A percentile compares a stretch with the other conserved stretches of the same genome.
Conservation (phyloP, 176 grass and related monocot genomes). For the Musa troglodytarum region DNA sequence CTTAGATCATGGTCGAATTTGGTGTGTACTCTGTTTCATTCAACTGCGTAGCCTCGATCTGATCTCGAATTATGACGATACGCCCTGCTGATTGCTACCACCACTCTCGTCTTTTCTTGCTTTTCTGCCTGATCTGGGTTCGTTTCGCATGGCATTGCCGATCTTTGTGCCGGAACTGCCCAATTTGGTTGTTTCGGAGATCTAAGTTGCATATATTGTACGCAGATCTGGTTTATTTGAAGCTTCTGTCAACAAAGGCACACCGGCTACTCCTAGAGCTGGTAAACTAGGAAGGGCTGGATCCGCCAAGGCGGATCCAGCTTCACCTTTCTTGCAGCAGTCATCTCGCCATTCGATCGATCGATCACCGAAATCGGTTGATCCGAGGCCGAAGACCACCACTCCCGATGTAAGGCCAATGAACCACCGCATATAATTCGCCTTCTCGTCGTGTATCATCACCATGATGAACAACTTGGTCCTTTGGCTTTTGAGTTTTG, state of each 20-base stretch:
- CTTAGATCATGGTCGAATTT: background rate
- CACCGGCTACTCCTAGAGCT: slow-evolving; percentile 60
- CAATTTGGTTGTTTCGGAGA: slow-evolving; percentile 3
- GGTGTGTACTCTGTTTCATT: background rate
- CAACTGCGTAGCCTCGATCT: background rate
- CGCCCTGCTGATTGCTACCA: background rate
- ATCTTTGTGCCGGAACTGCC: slow-evolving; percentile 13
- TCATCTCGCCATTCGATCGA: slow-evolving; percentile 63
- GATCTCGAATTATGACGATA: background rate
- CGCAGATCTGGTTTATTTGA: slow-evolving; percentile 87
- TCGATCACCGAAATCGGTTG: slow-evolving; percentile 66
- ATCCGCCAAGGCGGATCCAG: slow-evolving; percentile 46
- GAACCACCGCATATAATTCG: background rate
- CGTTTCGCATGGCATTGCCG: slow-evolving; percentile 3
- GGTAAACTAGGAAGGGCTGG: slow-evolving; percentile 38
- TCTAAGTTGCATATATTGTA: slow-evolving; percentile 25
- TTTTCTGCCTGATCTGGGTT: slow-evolving; percentile 4
- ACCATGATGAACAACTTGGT: background rate
- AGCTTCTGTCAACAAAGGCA: slow-evolving; percentile 49
- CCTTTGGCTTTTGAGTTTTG: background rate
- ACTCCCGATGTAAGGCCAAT: slow-evolving; percentile 58
- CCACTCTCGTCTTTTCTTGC: background rate
- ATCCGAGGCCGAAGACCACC: slow-evolving; percentile 69
- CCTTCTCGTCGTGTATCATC: no score
- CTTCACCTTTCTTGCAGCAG: slow-evolving; percentile 51